These are phyloP conservation scores for Antrodiella citrinella DNA, from an alignment of 768 basidiomycete species.

Conservation along the genomic window DNA sequence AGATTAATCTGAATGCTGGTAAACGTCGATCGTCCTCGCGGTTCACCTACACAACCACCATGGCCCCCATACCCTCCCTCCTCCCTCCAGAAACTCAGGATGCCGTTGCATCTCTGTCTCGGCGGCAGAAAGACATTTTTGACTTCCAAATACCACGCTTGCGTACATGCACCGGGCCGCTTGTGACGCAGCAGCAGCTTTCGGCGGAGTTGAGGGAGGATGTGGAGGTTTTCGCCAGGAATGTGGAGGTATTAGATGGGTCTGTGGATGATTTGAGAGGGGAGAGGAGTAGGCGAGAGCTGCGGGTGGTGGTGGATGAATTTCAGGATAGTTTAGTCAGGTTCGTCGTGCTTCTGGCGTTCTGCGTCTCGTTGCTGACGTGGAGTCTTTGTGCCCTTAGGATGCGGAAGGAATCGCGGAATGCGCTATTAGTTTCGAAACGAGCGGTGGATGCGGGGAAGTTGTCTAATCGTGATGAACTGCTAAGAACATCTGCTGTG, in stretches of 20 bases:
- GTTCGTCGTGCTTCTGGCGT: constrained; percentile 34
- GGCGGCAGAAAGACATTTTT: constrained; percentile 54
- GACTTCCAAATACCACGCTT: constrained; percentile 74
- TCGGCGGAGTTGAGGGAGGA: constrained; percentile 74
- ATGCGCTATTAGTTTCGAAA: constrained; percentile 69
- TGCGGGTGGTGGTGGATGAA: constrained; percentile 41
- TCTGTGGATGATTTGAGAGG: constrained; percentile 66
- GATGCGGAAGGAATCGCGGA: constrained; percentile 52
- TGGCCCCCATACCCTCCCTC: constrained; percentile 56
- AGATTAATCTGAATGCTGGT: too few species aligned
- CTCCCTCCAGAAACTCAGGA: constrained; percentile 43
- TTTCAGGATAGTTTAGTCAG: constrained; percentile 37
- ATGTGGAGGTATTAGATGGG: constrained; percentile 73
- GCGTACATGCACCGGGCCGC: constrained; percentile 57
- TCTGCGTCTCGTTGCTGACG: neutral
- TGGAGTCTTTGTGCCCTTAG: constrained; percentile 25
- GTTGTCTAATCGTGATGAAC: constrained; percentile 58
- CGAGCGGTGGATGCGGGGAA: constrained; percentile 55
- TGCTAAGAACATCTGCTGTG: constrained; percentile 45
- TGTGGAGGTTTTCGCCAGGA: constrained; percentile 47
- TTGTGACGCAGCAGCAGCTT: constrained; percentile 62
- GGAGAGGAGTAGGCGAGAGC: constrained; percentile 39
- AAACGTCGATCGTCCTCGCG: too few species aligned
- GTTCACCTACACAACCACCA: constrained; percentile 22
- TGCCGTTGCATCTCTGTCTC: constrained; percentile 43